phyloP scores from a whole-genome alignment of 345 rosid genomes.

The Angophora floribunda region DNA sequence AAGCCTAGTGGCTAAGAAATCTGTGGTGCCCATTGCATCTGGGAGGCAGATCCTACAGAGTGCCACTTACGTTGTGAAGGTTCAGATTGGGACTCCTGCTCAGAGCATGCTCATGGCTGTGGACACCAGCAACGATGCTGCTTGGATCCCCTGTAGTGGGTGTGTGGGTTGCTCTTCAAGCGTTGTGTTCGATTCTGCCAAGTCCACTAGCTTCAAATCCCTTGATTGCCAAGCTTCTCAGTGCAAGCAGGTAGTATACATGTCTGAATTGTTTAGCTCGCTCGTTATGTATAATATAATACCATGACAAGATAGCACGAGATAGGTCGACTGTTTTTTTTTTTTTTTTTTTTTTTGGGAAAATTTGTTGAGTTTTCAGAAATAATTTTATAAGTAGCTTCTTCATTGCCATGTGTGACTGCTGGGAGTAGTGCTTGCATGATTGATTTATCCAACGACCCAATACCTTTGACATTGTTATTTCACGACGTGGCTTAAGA shows the following conservation, averaged over 20 bases:
- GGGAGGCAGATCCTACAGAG: constrained; percentile 74
- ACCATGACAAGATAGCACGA: neutral
- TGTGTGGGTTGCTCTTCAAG: constrained; percentile 74
- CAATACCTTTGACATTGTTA: neutral
- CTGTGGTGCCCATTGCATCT: constrained; percentile 85
- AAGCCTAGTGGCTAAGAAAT: constrained; percentile 52
- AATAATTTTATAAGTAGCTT: neutral
- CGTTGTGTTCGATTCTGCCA: constrained; percentile 32
- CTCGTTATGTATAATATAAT: neutral
- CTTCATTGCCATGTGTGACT: neutral
- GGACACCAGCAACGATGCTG: constrained; percentile 85
- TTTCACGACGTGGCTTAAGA: neutral
- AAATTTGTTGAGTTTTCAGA: neutral
- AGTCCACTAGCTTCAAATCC: constrained; percentile 49
- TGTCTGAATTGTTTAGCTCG: neutral
- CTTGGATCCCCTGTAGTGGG: constrained; percentile 79
- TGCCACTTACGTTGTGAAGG: constrained; percentile 72
- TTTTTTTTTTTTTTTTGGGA: neutral
- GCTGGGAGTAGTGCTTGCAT: too few relatives aligned
- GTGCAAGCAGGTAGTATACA: constrained; percentile 62
- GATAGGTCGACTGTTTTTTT: neutral
- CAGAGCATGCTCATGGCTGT: constrained; percentile 81
- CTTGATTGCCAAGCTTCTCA: constrained; percentile 57
- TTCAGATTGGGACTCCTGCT: constrained; percentile 73
- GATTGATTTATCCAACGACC: neutral